Conservation (phyloP, 1,284 basidiomycete genomes). For the Fomitopsis palustris region DNA sequence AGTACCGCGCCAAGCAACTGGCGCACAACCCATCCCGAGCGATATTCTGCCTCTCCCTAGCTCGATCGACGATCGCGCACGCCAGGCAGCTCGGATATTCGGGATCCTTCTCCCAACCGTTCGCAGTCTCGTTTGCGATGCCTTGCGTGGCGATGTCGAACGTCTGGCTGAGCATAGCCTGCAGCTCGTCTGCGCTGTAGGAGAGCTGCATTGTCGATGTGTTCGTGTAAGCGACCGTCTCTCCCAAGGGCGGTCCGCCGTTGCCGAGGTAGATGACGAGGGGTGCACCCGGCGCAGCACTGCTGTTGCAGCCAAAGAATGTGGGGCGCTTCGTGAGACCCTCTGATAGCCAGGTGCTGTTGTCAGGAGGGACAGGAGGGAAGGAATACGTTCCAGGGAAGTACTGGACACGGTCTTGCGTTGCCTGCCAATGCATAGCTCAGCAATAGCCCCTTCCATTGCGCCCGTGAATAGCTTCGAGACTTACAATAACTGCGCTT, state of each 20-base stretch:
- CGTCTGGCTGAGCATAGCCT: conserved; percentile 39
- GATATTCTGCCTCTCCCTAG: conserved; percentile 26
- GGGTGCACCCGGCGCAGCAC: conserved; percentile 16
- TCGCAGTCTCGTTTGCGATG: conserved; percentile 23
- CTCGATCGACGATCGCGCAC: conserved; percentile 42
- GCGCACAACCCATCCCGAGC: conserved; percentile 33
- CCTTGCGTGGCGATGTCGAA: conserved; percentile 39
- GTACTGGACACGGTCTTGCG: conserved; percentile 35
- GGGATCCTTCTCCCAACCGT: conserved; percentile 23
- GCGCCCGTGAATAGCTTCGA: no score
- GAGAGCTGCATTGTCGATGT: conserved; percentile 31
- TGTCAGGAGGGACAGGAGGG: conserved; percentile 34
- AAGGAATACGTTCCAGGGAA: conserved; percentile 38
- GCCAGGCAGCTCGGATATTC: conserved; percentile 42
- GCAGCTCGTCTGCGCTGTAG: conserved; percentile 30
- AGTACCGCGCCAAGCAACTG: conserved; percentile 36
- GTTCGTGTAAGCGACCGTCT: conserved; percentile 36
- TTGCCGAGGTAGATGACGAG: conserved; percentile 34
- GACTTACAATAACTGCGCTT: conserved; percentile 38
- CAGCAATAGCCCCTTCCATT: no score
- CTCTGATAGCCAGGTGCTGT: conserved; percentile 29
- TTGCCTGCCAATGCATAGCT: conserved; percentile 23
- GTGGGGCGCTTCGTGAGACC: conserved; percentile 36
- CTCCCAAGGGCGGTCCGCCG: conserved; percentile 39
- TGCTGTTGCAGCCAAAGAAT: conserved; percentile 41